A percentile compares a stretch with the other conserved stretches of the same genome.
phyloP scores from a whole-genome alignment of 2,329 filamentous ascomycete genomes.

The Beauveria pseudobassiana region DNA sequence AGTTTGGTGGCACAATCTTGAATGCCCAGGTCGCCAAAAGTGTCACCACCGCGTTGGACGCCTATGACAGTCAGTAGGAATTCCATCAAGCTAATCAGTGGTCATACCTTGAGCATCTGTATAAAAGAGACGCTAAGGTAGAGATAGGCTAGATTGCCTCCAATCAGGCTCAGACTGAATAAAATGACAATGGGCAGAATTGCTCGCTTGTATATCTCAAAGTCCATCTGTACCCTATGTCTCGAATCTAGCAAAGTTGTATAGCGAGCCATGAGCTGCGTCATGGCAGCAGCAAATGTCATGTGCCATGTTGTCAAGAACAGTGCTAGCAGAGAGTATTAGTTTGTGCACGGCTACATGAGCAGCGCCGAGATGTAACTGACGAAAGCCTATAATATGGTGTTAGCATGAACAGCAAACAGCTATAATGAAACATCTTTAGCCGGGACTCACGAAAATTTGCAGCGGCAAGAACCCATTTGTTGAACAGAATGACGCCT shows the following conservation, averaged over 20 bases:
- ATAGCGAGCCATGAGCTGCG: slow-evolving; percentile 84
- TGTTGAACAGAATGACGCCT: slow-evolving; percentile 97
- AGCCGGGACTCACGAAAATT: slow-evolving; percentile 53
- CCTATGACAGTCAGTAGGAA: neutral
- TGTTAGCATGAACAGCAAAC: neutral
- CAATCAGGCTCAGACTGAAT: slow-evolving; percentile 94
- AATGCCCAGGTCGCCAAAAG: slow-evolving; percentile 84
- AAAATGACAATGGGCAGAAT: slow-evolving; percentile 93
- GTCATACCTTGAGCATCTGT: slow-evolving; percentile 91
- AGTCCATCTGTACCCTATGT: slow-evolving; percentile 96
- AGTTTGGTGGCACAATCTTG: slow-evolving; percentile 73
- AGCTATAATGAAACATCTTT: no score
- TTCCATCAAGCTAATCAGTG: no score
- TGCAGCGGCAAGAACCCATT: slow-evolving; percentile 85
- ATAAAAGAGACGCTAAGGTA: slow-evolving; percentile 96
- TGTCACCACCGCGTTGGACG: slow-evolving; percentile 89
- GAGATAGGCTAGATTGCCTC: slow-evolving; percentile 90
- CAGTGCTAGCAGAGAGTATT: neutral
- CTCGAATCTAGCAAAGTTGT: slow-evolving; percentile 86
- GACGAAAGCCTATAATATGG: neutral
- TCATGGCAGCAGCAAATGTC: slow-evolving; percentile 87
- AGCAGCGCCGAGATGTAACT: slow-evolving; percentile 31
- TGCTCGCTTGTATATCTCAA: slow-evolving; percentile 81
- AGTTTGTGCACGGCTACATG: slow-evolving; percentile 35
- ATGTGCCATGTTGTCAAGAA: slow-evolving; percentile 94